A percentile compares a stretch with the other conserved stretches of the same genome.
Conservation (phyloP, 2,329 filamentous ascomycete genomes). For the Diplodia scrobiculata region DNA sequence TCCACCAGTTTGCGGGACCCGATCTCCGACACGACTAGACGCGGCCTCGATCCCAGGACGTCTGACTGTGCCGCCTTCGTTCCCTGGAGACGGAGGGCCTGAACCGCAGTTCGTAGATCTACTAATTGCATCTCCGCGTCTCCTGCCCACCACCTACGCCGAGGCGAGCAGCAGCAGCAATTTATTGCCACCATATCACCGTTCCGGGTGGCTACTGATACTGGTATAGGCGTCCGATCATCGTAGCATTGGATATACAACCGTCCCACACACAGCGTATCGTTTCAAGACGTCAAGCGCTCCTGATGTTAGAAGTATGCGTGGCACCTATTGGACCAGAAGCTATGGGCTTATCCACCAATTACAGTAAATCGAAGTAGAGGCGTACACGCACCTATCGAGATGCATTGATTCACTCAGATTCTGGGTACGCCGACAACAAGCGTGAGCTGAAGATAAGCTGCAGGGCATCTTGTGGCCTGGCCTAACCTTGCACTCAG, state of each 20-base stretch:
- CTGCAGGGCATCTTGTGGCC: not conserved
- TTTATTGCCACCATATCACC: not conserved
- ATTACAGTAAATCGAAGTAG: not conserved
- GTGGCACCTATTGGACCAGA: not conserved
- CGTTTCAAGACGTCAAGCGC: not conserved
- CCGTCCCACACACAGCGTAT: not conserved
- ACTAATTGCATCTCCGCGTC: not conserved
- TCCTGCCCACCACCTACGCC: not conserved
- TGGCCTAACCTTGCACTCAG: not conserved
- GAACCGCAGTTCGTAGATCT: not conserved
- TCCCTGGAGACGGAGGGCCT: not conserved
- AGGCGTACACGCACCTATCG: not conserved
- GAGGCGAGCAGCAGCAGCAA: not conserved
- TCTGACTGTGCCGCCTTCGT: not conserved
- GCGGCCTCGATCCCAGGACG: not conserved
- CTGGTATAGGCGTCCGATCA: not conserved
- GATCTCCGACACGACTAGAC: not conserved
- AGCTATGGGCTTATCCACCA: conserved; percentile 7
- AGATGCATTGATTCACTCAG: not conserved
- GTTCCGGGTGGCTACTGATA: not conserved
- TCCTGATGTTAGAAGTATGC: not conserved
- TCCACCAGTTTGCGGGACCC: not conserved
- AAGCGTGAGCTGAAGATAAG: not conserved
- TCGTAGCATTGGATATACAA: not conserved
- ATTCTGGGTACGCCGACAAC: not conserved